Percentiles rank a stretch among this genome's conserved stretches.
Conservation (phyloP, 23 red algal species). For the Gracilaria vermiculophylla region DNA sequence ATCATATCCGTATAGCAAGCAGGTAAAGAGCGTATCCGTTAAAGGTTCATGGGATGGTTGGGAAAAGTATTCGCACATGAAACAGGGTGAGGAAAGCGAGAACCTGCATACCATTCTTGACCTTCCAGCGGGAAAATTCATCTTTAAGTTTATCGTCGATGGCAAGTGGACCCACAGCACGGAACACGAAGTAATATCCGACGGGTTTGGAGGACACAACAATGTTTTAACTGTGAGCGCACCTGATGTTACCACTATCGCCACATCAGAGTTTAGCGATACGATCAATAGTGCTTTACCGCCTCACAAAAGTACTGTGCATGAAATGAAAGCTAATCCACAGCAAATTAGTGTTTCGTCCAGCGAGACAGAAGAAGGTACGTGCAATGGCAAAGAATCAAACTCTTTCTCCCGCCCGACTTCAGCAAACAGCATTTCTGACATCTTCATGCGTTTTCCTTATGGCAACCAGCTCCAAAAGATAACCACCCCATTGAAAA, state of each 20-base stretch:
- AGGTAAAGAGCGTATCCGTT: background rate
- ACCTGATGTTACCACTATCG: background rate
- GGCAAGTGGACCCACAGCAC: slow-evolving; percentile 6
- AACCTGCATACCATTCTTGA: background rate
- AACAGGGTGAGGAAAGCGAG: background rate
- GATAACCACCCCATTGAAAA: background rate
- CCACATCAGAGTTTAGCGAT: background rate
- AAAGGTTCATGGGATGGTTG: slow-evolving; percentile 44
- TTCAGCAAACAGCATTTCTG: background rate
- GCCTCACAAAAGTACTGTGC: background rate
- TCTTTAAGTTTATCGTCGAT: slow-evolving; percentile 51
- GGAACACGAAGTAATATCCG: slow-evolving; percentile 14
- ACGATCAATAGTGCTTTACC: background rate
- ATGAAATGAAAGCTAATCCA: background rate
- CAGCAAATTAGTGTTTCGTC: background rate
- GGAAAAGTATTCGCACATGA: background rate
- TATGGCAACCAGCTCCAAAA: background rate
- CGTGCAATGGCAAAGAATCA: background rate
- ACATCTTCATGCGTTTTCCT: background rate
- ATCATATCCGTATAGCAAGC: background rate
- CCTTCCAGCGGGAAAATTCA: slow-evolving; percentile 15
- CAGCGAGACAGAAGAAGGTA: background rate
- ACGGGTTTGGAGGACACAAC: slow-evolving; percentile 38
- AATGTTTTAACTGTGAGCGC: slow-evolving; percentile 4
- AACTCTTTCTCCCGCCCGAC: background rate